A percentile compares a stretch with the other conserved stretches of the same genome.
These are phyloP conservation scores for Urtica urens DNA, from an alignment of 306 rosid genomes.

Conservation along the genomic window DNA sequence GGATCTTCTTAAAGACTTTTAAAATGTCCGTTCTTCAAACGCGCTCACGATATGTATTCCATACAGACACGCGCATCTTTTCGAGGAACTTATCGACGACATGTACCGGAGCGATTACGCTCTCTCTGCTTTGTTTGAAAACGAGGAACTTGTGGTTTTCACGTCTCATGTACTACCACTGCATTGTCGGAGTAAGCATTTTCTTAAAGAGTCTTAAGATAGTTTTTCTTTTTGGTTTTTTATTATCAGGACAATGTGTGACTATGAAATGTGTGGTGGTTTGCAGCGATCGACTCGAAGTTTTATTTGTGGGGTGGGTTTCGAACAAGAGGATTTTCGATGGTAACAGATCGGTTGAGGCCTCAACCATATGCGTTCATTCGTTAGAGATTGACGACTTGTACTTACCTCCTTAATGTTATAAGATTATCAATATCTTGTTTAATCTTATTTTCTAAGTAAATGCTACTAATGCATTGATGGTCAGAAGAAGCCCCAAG, in stretches of 20 bases:
- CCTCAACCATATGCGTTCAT: conserved; percentile 13
- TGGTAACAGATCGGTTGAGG: conserved; percentile 6
- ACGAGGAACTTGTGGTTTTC: conserved; percentile 59
- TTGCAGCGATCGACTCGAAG: conserved; percentile 55
- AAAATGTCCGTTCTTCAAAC: background rate
- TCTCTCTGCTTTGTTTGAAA: conserved; percentile 33
- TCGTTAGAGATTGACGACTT: too few species aligned
- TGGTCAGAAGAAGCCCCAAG: too few species aligned
- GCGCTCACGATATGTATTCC: background rate
- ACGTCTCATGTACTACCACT: conserved; percentile 43
- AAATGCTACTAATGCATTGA: too few species aligned
- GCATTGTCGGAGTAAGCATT: conserved; percentile 40
- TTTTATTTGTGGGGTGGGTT: conserved; percentile 79
- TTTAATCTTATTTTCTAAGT: too few species aligned
- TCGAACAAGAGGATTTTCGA: conserved; percentile 28
- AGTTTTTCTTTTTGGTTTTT: background rate
- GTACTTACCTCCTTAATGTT: too few species aligned
- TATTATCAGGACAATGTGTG: background rate
- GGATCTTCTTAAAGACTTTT: conserved; percentile 5
- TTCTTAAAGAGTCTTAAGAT: background rate
- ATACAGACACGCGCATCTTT: conserved; percentile 33
- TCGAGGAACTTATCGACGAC: conserved; percentile 33
- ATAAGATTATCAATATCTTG: too few species aligned
- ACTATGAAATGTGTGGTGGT: conserved; percentile 2
- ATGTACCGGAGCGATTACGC: conserved; percentile 39